Conservation (phyloP, 176 grass and related monocot genomes). For the Musa itinerans region DNA sequence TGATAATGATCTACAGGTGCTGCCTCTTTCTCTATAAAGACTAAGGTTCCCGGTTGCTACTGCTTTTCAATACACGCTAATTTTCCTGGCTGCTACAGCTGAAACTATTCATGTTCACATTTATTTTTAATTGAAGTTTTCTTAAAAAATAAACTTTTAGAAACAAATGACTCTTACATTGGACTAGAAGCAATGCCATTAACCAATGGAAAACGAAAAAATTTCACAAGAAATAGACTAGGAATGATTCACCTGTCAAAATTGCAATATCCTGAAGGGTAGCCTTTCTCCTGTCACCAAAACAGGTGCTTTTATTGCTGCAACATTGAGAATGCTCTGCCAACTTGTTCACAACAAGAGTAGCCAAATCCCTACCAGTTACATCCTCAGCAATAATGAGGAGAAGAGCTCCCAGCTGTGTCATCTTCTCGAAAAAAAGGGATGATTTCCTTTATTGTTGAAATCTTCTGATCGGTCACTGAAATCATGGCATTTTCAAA, state of each 20-base stretch:
- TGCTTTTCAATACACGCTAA: too few species aligned
- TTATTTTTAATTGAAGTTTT: too few species aligned
- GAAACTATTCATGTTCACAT: too few species aligned
- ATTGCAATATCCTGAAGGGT: constrained; percentile 74
- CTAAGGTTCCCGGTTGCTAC: too few species aligned
- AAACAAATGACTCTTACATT: too few species aligned
- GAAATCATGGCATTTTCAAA: constrained; percentile 73
- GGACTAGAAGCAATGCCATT: too few species aligned
- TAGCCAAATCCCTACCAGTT: constrained; percentile 59
- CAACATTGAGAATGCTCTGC: constrained; percentile 53
- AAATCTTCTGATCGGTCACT: constrained; percentile 69
- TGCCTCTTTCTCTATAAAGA: too few species aligned
- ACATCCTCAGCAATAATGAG: constrained; percentile 66
- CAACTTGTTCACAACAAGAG: constrained; percentile 73
- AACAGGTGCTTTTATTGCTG: constrained; percentile 68
- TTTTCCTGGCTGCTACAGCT: too few species aligned
- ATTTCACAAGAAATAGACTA: background rate
- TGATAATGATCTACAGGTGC: too few species aligned
- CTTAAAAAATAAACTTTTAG: too few species aligned
- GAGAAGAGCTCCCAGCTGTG: constrained; percentile 50
- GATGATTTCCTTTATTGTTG: constrained; percentile 65
- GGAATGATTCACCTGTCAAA: constrained; percentile 33
- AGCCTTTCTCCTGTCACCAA: constrained; percentile 57
- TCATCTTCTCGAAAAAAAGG: constrained; percentile 59
- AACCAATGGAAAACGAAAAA: background rate